These are phyloP conservation scores for Salix purpurea DNA, from an alignment of 345 rosid genomes.

Conservation along the genomic window DNA sequence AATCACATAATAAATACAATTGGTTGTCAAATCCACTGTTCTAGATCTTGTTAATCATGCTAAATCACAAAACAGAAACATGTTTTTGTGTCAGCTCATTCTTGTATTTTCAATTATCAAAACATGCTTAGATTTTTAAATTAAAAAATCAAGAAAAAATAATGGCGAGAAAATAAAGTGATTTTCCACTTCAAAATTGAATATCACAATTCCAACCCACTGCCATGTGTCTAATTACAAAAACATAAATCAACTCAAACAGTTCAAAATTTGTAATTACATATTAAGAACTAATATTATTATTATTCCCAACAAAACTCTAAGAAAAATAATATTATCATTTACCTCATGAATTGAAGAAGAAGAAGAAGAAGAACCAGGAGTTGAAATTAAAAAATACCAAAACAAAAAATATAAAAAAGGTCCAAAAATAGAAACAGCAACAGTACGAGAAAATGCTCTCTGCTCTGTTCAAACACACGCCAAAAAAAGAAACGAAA, in stretches of 20 bases:
- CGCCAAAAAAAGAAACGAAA: neutral
- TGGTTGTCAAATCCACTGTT: neutral
- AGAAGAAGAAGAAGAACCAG: neutral
- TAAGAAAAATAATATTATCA: too few relatives aligned
- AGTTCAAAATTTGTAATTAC: neutral
- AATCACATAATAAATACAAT: neutral
- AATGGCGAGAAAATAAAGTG: neutral
- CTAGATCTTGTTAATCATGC: neutral
- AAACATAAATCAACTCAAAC: neutral
- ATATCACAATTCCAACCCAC: neutral
- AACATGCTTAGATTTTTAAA: neutral
- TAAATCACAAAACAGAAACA: neutral
- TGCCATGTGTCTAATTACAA: neutral
- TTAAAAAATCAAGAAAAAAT: neutral
- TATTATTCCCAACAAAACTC: neutral
- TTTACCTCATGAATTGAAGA: too few relatives aligned
- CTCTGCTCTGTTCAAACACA: neutral
- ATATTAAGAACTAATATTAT: neutral
- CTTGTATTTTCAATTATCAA: neutral
- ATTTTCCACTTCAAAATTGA: neutral
- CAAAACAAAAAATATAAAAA: neutral
- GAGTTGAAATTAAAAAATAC: neutral
- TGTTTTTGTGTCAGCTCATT: neutral
- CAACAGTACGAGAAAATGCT: neutral
- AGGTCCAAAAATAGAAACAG: neutral